Percentiles rank a stretch among this genome's conserved stretches.
These are phyloP conservation scores for Ceratocystis cubensis DNA, from an alignment of 2,329 filamentous ascomycete species.

Conservation along the genomic window DNA sequence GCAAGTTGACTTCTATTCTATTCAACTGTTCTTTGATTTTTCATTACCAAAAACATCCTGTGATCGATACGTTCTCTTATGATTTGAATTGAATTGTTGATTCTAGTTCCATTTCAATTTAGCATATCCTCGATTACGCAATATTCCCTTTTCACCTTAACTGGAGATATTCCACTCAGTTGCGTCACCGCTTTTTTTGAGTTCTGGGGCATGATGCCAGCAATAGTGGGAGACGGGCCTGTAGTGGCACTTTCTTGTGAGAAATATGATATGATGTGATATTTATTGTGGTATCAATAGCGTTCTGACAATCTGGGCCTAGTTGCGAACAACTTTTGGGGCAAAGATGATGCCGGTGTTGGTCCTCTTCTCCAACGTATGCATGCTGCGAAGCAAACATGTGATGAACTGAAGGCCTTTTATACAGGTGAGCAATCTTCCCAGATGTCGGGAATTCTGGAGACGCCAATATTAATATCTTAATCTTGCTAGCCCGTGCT, in stretches of 20 bases:
- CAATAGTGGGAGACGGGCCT: constrained; percentile 47
- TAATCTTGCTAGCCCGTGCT: constrained; percentile 44
- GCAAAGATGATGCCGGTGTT: constrained; percentile 95
- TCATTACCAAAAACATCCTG: background rate
- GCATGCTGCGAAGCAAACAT: constrained; percentile 85
- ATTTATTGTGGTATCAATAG: background rate
- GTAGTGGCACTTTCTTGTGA: constrained; percentile 57
- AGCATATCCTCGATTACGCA: too few relatives aligned
- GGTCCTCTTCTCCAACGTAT: constrained; percentile 84
- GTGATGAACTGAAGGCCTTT: constrained; percentile 85
- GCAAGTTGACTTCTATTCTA: background rate
- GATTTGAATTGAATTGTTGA: too few relatives aligned
- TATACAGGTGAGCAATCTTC: constrained; percentile 50
- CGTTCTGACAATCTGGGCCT: background rate
- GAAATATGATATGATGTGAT: constrained; percentile 22
- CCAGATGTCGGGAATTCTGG: background rate
- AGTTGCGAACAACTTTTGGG: constrained; percentile 99
- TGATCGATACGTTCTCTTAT: too few relatives aligned
- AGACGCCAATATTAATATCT: constrained; percentile 1
- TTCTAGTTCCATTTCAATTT: too few relatives aligned
- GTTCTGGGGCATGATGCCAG: constrained; percentile 38
- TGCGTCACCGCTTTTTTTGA: constrained; percentile 1
- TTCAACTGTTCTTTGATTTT: background rate
- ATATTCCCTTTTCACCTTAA: too few relatives aligned
- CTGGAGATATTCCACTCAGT: too few relatives aligned